Evolutionary conservation across 2,329 filamentous ascomycete genomes (phyloP), one percentile per base, ranked within the genome.

Genomic region (Aspergillus clavatus): DNA sequence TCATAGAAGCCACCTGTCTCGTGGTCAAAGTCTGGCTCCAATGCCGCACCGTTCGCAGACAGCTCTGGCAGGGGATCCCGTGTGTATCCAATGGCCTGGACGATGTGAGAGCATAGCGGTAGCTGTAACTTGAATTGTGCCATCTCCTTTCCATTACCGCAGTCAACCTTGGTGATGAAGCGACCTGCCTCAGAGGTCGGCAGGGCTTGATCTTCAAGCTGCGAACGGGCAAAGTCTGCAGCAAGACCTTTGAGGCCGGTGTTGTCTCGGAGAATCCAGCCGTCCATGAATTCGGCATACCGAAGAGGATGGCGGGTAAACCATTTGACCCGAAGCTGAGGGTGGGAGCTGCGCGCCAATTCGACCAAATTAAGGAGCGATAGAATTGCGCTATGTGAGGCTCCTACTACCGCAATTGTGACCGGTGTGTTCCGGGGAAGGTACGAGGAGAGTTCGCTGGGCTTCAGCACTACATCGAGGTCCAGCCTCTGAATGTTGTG

Each of bases 251-350:
- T 84, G 22, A 84, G 69, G 3, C 81, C 81, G 0, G 81, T 84
- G 62, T 83, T 84, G 57, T 84, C 81, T 43, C 78, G 74, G 21
- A 81, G 63, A 47, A 83, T 82, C 79, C 81, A 83, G 46, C 77
- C 79, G 50, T 81, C 79, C 64, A 72, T 78, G 59, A 76, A 78
- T 55, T 79, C 75, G 12, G 81, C 81, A 51, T 84, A 84, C 19
- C 78, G 76, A 7, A 84, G 70, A 1, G 72, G 63, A 53, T 81
- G 76, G n/a, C 81, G 72, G 23, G 69, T 80, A 62, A 84, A 82
- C 81, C 81, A 84, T 54, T 77, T 78, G 43, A 83, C 70, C 23
- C 71, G 72, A 2, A 84, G 68, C 5, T 72, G 58, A 0, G 77
- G 74, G 48, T 82, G 79, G 0, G 72, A 72, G 23, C 70, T 69